phyloP scores from a whole-genome alignment of 2,329 filamentous ascomycete genomes.

The Pestalotiopsis sp. region DNA sequence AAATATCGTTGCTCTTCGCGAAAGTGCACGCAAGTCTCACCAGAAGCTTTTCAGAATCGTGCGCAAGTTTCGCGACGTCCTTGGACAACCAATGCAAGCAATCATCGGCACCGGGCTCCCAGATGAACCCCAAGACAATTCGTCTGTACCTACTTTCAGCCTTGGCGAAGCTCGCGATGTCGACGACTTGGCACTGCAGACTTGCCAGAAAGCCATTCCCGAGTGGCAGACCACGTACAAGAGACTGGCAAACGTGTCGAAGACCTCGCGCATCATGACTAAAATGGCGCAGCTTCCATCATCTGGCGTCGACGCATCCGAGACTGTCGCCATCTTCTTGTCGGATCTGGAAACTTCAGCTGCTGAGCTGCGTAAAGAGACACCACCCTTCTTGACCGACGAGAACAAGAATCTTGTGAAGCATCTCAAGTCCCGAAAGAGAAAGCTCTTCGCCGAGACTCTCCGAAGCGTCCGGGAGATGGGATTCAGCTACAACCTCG shows the following conservation, averaged over 20 bases:
- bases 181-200: conserved; percentile 33
- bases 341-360: conserved; percentile 68
- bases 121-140: conserved; percentile 40
- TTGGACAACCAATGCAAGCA: conserved; percentile 74
- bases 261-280: conserved; percentile 75
- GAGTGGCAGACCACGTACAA: conserved; percentile 52
- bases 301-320: conserved; percentile 56
- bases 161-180: conserved; percentile 18
- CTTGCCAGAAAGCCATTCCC: conserved; percentile 38
- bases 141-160: not conserved
- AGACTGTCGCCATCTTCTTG: conserved; percentile 69
- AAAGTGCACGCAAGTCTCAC: conserved; percentile 89
- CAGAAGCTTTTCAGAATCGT: conserved; percentile 90
- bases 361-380: conserved; percentile 78
- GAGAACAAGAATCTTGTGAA: conserved; percentile 85
- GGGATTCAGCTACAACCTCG: conserved; percentile 85
- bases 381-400: conserved; percentile 77
- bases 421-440: conserved; percentile 88
- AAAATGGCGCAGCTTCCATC: conserved; percentile 58
- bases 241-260: conserved; percentile 70
- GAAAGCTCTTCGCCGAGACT: conserved; percentile 86
- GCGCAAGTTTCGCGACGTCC: conserved; percentile 80
- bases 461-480: conserved; percentile 82
- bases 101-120: conserved; percentile 64
- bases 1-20: conserved; percentile 85